These are phyloP conservation scores for Trametes meyenii DNA, from an alignment of 768 basidiomycete species.

Conservation along the genomic window DNA sequence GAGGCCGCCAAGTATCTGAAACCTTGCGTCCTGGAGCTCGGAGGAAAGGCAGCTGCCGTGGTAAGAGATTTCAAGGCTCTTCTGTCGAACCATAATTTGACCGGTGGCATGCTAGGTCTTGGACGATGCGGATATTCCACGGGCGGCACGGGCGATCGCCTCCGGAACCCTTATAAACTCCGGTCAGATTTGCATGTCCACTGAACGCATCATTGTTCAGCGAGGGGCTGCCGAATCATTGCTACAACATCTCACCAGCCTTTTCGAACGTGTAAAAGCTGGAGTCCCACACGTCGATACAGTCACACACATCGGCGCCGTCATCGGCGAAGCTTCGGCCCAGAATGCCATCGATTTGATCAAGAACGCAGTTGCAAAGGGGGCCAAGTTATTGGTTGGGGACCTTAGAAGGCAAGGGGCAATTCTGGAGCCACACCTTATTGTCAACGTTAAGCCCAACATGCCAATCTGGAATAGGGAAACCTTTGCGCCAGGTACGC, in stretches of 20 bases:
- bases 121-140: conserved; percentile 52
- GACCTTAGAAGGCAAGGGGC: conserved; percentile 43
- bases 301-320: conserved; percentile 37
- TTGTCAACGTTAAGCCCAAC: conserved; percentile 49
- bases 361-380: conserved; percentile 44
- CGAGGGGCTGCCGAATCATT: conserved; percentile 42
- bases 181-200: conserved; percentile 63
- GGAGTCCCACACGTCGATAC: conserved; percentile 40
- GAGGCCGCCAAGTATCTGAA: conserved; percentile 60
- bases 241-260: conserved; percentile 37
- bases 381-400: conserved; percentile 49
- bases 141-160: conserved; percentile 54
- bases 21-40: conserved; percentile 57
- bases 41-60: conserved; percentile 57
- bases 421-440: conserved; percentile 53
- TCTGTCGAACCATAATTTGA: background rate
- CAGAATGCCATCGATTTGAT: conserved; percentile 48
- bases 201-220: conserved; percentile 58
- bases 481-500: conserved; percentile 59
- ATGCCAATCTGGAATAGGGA: conserved; percentile 60
- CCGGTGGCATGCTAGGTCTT: conserved; percentile 41
- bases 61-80: conserved; percentile 34
- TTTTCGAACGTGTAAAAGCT: conserved; percentile 41
- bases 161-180: conserved; percentile 49
- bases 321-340: conserved; percentile 50